Evolutionary conservation across 2,329 filamentous ascomycete species (phyloP), one percentile per base, ranked within the genome.

Genomic region (Colletotrichum lentis): DNA sequence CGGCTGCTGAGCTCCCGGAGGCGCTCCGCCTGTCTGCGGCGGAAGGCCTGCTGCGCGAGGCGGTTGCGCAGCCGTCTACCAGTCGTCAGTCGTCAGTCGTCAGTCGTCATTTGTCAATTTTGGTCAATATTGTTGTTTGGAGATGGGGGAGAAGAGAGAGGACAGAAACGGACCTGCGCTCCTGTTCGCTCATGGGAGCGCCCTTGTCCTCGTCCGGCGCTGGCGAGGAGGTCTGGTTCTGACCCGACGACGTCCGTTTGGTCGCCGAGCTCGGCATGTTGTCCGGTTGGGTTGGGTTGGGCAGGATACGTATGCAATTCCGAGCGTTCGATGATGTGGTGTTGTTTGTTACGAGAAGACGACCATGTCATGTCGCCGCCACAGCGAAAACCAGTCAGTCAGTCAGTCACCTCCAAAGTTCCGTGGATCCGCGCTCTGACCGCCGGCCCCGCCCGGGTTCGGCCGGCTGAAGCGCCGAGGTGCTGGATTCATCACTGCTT

Each of bases 31-130:
- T 75, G 74, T 20, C 76, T 67, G 1, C 76, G 75, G 1, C 76
- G 76, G 55, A 77, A 77, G 0, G 76, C 75, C n/a, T 73, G 71
- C 24, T 77, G 76, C 0, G 76, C 76, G 1, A 77, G 70, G 14
- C 76, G 75, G 50, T 77, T 77, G n/a, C 76, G 75, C 27, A 76
- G 68, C 61, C 75, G 76, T 62, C 75, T 77, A n/a, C 37, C 7
- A 58, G 24, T 43, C 24, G 14, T 18, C 18, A 12, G 20, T 35
- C 41, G 41, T 31, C 11, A 20, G n/a, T 10, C 31, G 31, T 35
- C 27, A 31, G 27, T 31, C 27, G 7, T 8, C 27, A 31, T 31
- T 31, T 7, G 27, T 31, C 27, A 31, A 31, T n/a, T n/a, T 8
- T 31, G 7, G 27, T 0, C 27, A 31, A n/a, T n/a, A n/a, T n/a